Percentiles rank a stretch among this genome's conserved stretches.
Evolutionary conservation across 2,329 filamentous ascomycete species (phyloP).

Genomic region (Neoscytalidium dimidiatum): DNA sequence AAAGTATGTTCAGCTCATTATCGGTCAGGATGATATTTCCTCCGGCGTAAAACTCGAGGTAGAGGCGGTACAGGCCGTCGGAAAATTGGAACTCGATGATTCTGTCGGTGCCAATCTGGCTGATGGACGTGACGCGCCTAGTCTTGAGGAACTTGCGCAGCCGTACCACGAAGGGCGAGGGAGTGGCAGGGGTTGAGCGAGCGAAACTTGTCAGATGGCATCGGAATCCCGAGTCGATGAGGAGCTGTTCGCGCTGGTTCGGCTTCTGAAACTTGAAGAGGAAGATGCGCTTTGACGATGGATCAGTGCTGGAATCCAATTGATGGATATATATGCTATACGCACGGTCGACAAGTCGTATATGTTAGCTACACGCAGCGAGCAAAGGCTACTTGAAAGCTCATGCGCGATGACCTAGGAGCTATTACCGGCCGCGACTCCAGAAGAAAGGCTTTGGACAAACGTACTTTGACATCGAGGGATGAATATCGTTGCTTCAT

Average conservation of each 20-base stretch:
- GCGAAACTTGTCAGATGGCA: conserved; percentile 92
- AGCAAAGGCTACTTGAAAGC: conserved; percentile 74
- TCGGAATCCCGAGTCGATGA: conserved; percentile 94
- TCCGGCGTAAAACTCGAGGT: conserved; percentile 93
- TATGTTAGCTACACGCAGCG: conserved; percentile 84
- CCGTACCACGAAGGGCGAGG: conserved; percentile 81
- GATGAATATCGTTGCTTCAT: conserved; percentile 84
- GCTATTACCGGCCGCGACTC: neutral
- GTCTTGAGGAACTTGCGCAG: conserved; percentile 89
- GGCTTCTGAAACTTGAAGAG: conserved; percentile 94
- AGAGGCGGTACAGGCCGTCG: conserved; percentile 84
- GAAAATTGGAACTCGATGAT: conserved; percentile 92
- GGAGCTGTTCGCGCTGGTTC: conserved; percentile 81
- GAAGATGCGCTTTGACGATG: conserved; percentile 71
- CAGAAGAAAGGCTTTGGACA: neutral
- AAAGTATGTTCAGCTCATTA: conserved; percentile 76
- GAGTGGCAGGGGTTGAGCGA: conserved; percentile 79
- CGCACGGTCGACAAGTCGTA: conserved; percentile 86
- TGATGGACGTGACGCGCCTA: conserved; percentile 75
- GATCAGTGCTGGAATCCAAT: conserved; percentile 19
- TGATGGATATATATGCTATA: neutral
- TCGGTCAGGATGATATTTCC: conserved; percentile 96
- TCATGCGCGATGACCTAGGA: conserved; percentile 88
- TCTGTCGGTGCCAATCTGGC: conserved; percentile 88
- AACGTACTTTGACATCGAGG: conserved; percentile 68